phyloP scores from a whole-genome alignment of 2,329 filamentous ascomycete species.

The Fusarium secorum region DNA sequence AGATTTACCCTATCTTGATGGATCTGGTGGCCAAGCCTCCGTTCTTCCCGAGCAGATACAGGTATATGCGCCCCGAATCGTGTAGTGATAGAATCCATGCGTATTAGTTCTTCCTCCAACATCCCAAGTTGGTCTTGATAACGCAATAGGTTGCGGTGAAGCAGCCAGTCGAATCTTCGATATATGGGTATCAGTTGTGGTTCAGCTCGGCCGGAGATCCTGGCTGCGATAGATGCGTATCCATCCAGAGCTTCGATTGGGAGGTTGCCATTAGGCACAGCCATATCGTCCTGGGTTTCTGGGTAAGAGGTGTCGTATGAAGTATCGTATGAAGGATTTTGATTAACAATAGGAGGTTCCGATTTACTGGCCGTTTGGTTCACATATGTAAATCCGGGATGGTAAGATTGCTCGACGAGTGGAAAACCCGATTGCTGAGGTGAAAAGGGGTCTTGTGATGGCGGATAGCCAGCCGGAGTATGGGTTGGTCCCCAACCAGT shows the following conservation, averaged over 20 bases:
- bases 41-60: conserved; percentile 25
- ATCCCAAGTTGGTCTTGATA: conserved; percentile 86
- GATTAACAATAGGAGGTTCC: background rate
- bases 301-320: conserved; percentile 5
- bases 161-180: conserved; percentile 80
- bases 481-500: conserved; percentile 19
- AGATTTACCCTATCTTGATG: conserved; percentile 1
- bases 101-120: conserved; percentile 78
- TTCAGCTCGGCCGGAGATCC: conserved; percentile 49
- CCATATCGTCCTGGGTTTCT: conserved; percentile 18
- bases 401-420: conserved; percentile 10
- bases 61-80: conserved; percentile 45
- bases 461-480: conserved; percentile 22
- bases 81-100: conserved; percentile 69
- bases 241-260: conserved; percentile 57
- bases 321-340: conserved; percentile 1
- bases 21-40: background rate
- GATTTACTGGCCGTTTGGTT: conserved; percentile 1
- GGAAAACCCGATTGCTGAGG: conserved; percentile 6
- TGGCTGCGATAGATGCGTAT: conserved; percentile 69
- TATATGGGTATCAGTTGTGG: conserved; percentile 69
- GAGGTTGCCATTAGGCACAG: conserved; percentile 45
- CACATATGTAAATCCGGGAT: conserved; percentile 5
- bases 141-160: conserved; percentile 82
- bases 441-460: conserved; percentile 10